Evolutionary conservation across 306 rosid genomes (phyloP).

Genomic region (Lathyrus oleraceus): DNA sequence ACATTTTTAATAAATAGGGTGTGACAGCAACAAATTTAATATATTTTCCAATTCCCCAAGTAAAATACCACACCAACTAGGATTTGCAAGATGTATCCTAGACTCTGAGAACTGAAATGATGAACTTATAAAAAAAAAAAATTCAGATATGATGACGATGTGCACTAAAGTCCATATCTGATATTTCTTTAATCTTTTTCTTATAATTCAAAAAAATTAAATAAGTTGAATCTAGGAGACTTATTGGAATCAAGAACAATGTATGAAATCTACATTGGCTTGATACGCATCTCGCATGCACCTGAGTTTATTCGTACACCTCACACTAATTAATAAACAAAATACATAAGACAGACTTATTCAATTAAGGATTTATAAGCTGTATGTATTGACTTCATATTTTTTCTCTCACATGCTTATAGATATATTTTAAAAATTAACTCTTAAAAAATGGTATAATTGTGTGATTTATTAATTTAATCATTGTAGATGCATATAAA

Average conservation of each 20-base stretch:
- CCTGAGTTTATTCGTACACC: constrained; percentile 39
- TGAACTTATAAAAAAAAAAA: background rate
- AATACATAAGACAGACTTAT: background rate
- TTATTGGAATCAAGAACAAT: constrained; percentile 53
- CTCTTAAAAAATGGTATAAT: no score
- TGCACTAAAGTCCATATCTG: constrained; percentile 38
- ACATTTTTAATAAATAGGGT: background rate
- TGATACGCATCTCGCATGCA: constrained; percentile 53
- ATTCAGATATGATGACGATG: background rate
- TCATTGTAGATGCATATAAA: no score
- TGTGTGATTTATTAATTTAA: no score
- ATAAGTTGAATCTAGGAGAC: constrained; percentile 19
- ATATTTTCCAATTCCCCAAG: constrained; percentile 52
- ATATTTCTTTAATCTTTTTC: constrained; percentile 25
- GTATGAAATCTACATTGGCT: constrained; percentile 49
- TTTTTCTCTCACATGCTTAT: no score
- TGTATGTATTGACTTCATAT: no score
- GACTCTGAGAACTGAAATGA: constrained; percentile 26
- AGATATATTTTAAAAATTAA: no score
- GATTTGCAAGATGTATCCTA: constrained; percentile 41
- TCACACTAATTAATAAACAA: constrained; percentile 13
- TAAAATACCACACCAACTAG: constrained; percentile 40
- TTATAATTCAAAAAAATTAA: background rate
- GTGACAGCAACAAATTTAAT: constrained; percentile 38
- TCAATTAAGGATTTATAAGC: background rate